These are phyloP conservation scores for Chlorociboria aeruginascens DNA, from an alignment of 495 filamentous ascomycete genomes.

Conservation along the genomic window DNA sequence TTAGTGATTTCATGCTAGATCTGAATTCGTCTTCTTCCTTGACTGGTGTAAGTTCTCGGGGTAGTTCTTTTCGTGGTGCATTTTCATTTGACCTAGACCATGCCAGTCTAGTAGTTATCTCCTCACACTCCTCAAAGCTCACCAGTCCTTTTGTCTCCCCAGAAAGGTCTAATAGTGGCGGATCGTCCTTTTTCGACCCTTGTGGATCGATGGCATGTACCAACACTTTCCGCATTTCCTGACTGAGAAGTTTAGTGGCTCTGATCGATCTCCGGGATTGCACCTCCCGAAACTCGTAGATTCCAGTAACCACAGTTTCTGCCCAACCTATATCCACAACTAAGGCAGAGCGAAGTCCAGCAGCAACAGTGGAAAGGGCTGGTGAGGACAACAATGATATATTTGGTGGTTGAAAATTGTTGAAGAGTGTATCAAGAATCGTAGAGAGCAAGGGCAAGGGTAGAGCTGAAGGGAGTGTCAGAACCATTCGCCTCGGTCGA, in stretches of 20 bases:
- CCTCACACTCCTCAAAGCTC: slow-evolving; percentile 68
- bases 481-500: slow-evolving; percentile 54
- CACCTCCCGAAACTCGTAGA: slow-evolving; percentile 86
- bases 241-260: slow-evolving; percentile 55
- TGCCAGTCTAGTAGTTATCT: slow-evolving; percentile 55
- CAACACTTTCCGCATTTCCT: slow-evolving; percentile 58
- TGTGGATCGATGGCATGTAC: slow-evolving; percentile 22
- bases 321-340: slow-evolving; percentile 87
- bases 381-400: slow-evolving; percentile 69
- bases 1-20: slow-evolving; percentile 17
- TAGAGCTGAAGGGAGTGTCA: slow-evolving; percentile 64
- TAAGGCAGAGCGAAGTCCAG: slow-evolving; percentile 68
- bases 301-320: slow-evolving; percentile 66
- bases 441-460: slow-evolving; percentile 69
- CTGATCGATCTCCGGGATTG: slow-evolving; percentile 52
- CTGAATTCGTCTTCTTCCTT: slow-evolving; percentile 35
- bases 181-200: not conserved
- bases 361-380: slow-evolving; percentile 57
- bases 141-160: slow-evolving; percentile 22
- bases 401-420: slow-evolving; percentile 65
- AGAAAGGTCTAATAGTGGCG: slow-evolving; percentile 10
- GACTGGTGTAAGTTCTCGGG: slow-evolving; percentile 31
- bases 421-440: slow-evolving; percentile 63
- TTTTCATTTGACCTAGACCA: slow-evolving; percentile 51
- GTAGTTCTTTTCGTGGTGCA: slow-evolving; percentile 16